Evolutionary conservation across 1,284 basidiomycete genomes (phyloP), one percentile per base, ranked within the genome.

Genomic region (Pseudozyma sp.): DNA sequence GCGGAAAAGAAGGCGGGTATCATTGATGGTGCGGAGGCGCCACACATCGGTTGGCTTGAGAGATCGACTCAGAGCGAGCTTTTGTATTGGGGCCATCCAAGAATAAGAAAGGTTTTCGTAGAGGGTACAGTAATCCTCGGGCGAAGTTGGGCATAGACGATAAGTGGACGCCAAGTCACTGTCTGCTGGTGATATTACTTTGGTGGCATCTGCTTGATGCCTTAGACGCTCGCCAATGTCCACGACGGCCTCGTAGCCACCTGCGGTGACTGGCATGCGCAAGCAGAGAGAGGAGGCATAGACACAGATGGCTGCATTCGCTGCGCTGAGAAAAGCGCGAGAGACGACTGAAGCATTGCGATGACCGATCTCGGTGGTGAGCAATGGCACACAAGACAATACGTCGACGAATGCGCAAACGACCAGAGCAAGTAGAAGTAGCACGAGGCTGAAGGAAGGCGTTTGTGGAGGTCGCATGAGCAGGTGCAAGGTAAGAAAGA

Each of bases 21-120:
- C 70, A 36, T 81, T 81, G 66, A 81, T 72, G 31, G 61, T 56
- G 9, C 78, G 52, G 7, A 81, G 63, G 12, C 73, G 59, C 79
- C 79, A 81, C 1, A 81, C 63, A 38, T 81, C 79, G 38, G 76
- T 70, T 0, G 79, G 75, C 2, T 61, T 52, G 35, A 81, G 67
- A 0, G 79, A 60, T 1, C 79, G 64, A 7, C 50, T 40, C 5
- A 78, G 61, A 1, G 79, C 57, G 9, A 81, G 72, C 9, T 39
- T 54, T 40, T 79, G 77, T 18, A 81, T 77, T 9, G 63, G 64
- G 10, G 67, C 66, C 79, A 81, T 81, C 79, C 79, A 81, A 10
- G 69, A 59, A 50, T 81, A 81, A 1, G 76, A 76, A 8, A 81
- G 55, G 11, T 70, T 67, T 43, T 70, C 56, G 53, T 63, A 62